phyloP scores from a whole-genome alignment of 2,329 filamentous ascomycete genomes.

The Aspergillus calidoustus region DNA sequence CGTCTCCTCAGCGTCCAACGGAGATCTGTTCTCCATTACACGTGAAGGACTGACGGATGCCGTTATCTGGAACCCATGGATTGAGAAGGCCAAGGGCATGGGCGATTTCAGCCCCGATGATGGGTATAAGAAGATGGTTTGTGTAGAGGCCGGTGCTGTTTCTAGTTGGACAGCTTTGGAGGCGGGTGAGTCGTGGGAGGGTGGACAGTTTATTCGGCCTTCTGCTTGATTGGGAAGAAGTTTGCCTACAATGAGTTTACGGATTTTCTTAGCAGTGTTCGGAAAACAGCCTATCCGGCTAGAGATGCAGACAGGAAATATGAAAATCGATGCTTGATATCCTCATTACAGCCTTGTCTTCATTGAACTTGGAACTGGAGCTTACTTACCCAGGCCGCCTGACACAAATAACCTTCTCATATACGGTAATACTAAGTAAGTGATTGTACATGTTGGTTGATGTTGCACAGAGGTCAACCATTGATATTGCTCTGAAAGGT shows the following conservation, averaged over 20 bases:
- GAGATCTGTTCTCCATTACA: slow-evolving; percentile 70
- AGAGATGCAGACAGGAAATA: background rate
- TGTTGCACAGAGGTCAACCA: no score
- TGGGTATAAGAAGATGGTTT: slow-evolving; percentile 91
- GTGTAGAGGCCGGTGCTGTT: slow-evolving; percentile 88
- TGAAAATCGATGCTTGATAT: background rate
- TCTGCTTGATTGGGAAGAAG: slow-evolving; percentile 28
- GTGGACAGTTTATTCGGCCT: slow-evolving; percentile 61
- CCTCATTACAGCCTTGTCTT: no score
- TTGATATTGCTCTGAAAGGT: no score
- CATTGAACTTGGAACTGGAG: background rate
- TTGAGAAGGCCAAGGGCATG: slow-evolving; percentile 79
- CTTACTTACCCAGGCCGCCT: no score
- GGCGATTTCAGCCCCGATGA: slow-evolving; percentile 87
- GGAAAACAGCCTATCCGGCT: background rate
- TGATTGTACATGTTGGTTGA: no score
- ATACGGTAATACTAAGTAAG: no score
- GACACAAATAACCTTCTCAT: no score
- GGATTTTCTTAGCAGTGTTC: background rate
- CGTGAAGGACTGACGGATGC: slow-evolving; percentile 86
- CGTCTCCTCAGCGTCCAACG: slow-evolving; percentile 49
- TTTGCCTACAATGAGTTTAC: background rate
- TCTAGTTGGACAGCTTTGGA: slow-evolving; percentile 83
- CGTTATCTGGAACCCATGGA: slow-evolving; percentile 98
- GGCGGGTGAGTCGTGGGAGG: slow-evolving; percentile 72